Base-by-base conservation (phyloP, 1,284 basidiomycete genomes). In the Omphalotus olearius region DNA sequence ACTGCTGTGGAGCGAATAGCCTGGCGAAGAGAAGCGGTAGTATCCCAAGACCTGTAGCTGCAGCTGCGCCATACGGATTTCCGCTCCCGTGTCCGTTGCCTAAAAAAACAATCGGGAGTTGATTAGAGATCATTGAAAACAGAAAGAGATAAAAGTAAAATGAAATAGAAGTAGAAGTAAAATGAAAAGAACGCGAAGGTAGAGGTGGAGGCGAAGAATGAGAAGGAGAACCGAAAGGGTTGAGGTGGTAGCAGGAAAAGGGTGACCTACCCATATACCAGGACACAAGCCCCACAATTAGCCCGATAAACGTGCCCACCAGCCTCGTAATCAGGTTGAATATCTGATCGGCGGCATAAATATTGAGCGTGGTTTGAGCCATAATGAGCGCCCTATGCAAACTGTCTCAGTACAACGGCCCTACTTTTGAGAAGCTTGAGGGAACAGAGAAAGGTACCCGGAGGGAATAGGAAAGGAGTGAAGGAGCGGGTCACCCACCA, bases 331-430 rank as follows among this genome's bases (percentile, higher is more conserved):
- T 54, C 52, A 82, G 75, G 49, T 74, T 74, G 58, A 67, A 73
- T 11, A 86, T 73, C 59, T 85, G 82, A 59, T 86, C 83, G 39
- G 81, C 80, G 0, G 77, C 74, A 54, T 77, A 82, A 9, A 85
- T 73, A 39, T 79, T 82, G 45, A 87, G 58, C 1, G 80, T 80
- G 0, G 79, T 82, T 59, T 86, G 83, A 0, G 80, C 74, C 81
- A 85, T 86, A 62, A 85, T 83, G 51, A 85, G 63, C 2, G 81
- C 82, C 83, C 83, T 74, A 45, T 6, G 3, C 7, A 7, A 9
- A 33, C 9, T 10, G 13, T 9, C 4, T 33, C 30, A 33, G 7
- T 33, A 33, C 4, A 43, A 17, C 17, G 10, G 14, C 26, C 37
- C 20, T 11, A 14, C 14, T 25, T 11, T 6, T n/a, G 17, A 26